Percentiles rank a stretch among this genome's conserved stretches.
Conservation (phyloP, 192 early-diverging fungal genomes). For the Mortierella claussenii region DNA sequence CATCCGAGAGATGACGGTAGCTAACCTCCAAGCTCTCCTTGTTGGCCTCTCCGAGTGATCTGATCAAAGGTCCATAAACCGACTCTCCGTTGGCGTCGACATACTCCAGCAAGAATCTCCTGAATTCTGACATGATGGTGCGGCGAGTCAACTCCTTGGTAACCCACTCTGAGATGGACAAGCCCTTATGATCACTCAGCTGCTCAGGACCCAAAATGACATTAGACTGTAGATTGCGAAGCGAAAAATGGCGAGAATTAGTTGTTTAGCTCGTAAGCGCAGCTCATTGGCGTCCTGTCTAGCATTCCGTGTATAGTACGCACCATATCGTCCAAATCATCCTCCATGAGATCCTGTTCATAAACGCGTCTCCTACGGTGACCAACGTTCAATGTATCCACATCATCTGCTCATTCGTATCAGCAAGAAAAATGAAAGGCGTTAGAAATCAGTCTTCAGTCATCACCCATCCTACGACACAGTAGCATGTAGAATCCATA, state of each 20-base stretch:
- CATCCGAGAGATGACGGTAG: slow-evolving; percentile 82
- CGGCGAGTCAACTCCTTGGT: slow-evolving; percentile 84
- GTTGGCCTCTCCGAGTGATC: slow-evolving; percentile 84
- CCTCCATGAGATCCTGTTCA: slow-evolving; percentile 47
- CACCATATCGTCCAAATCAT: slow-evolving; percentile 50
- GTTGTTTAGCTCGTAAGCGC: too few relatives aligned
- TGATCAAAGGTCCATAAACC: slow-evolving; percentile 93
- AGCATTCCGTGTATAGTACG: too few relatives aligned
- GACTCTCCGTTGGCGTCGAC: slow-evolving; percentile 88
- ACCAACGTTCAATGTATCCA: slow-evolving; percentile 27
- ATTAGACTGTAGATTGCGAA: slow-evolving; percentile 15
- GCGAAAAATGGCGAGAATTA: not conserved
- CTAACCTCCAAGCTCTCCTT: slow-evolving; percentile 87
- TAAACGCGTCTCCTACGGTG: slow-evolving; percentile 49
- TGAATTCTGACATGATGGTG: slow-evolving; percentile 88
- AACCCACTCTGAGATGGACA: slow-evolving; percentile 87
- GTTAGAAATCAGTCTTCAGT: slow-evolving; percentile 7
- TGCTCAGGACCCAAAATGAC: slow-evolving; percentile 65
- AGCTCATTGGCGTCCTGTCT: too few relatives aligned
- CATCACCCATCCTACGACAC: slow-evolving; percentile 23
- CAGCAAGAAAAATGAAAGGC: not conserved
- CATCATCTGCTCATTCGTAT: slow-evolving; percentile 17
- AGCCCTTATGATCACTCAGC: slow-evolving; percentile 84
- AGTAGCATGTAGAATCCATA: slow-evolving; percentile 22
- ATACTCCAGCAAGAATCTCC: slow-evolving; percentile 87